These are phyloP conservation scores for Seminavis robusta DNA, from an alignment of 108 stramenopile genomes.

Conservation along the genomic window DNA sequence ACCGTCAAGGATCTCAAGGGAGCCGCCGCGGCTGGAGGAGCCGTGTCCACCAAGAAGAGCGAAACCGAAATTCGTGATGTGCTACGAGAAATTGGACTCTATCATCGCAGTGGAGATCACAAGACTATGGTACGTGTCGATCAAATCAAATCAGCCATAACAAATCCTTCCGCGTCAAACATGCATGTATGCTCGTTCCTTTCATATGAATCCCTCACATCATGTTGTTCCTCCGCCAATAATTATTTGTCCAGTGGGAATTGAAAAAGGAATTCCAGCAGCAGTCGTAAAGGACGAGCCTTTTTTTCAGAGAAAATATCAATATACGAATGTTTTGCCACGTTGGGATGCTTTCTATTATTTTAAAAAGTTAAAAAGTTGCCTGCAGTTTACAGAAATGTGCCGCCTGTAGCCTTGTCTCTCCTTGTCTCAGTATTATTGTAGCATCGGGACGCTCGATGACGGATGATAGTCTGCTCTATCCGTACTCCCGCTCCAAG, in stretches of 20 bases:
- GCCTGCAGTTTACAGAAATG: no score
- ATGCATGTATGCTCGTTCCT: no score
- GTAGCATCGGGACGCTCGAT: background rate
- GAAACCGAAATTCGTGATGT: constrained; percentile 76
- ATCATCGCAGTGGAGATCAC: constrained; percentile 77
- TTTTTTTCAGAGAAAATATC: background rate
- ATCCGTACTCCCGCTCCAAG: constrained; percentile 70
- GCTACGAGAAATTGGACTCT: constrained; percentile 70
- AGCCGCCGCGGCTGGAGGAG: constrained; percentile 19
- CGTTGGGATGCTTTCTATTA: no score
- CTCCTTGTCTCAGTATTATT: no score
- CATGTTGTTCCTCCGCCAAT: no score
- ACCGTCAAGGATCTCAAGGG: constrained; percentile 66
- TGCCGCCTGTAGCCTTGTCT: no score
- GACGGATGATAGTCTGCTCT: background rate
- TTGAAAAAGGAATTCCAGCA: constrained; percentile 44
- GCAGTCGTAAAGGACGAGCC: background rate
- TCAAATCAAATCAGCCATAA: no score
- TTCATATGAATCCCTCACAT: no score
- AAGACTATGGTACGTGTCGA: constrained; percentile 78
- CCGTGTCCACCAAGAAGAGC: constrained; percentile 15
- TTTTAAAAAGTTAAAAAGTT: no score
- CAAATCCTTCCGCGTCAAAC: no score
- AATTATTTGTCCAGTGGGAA: no score
- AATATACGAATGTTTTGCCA: no score